Base-by-base conservation (phyloP, 352 stramenopile genomes). In the Globisporangium lucens region DNA sequence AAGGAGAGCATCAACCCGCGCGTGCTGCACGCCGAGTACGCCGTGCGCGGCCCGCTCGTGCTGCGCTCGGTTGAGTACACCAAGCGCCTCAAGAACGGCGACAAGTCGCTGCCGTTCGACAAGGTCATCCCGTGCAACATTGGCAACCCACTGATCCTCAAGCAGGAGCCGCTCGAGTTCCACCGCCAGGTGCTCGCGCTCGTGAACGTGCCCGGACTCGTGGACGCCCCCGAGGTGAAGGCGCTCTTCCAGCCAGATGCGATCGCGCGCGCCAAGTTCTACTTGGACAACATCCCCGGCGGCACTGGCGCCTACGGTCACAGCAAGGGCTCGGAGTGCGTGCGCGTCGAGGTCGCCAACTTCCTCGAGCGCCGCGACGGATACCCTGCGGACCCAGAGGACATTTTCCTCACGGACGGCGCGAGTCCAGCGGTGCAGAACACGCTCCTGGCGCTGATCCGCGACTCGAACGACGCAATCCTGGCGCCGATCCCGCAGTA, bases 401-500 rank as follows among this genome's bases (percentile, higher is more conserved):
- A 97, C 74, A 98, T 99, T 59, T 99, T 97, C 75, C 86, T 99
- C 56, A 99, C 96, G 36, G 97, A 99, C 63, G 98, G 98, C 35
- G 98, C 98, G 22, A 98, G 88, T 76, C 90, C 97, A 49, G 97
- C 89, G 6, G 98, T 99, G 69, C 82, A 97, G 71, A 97, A 95
- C 75, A 76, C 98, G 46, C 76, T 99, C 62, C 78, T 92, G 63
- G 82, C 91, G 33, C 71, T 99, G 10, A 98, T 99, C 68, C 85
- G 91, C 43, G 75, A 91, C 67, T 75, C 89, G 53, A 74, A 91
- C 57, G 85, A 94, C 67, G 84, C 90, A 30, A 94, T 99, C 67
- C 79, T 99, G 71, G 91, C 98, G 56, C 98, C 98, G 22, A 99
- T 99, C 71, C 98, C 98, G 41, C 98, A 99, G 85, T 99, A 99